phyloP scores from a whole-genome alignment of 495 filamentous ascomycete species.

The Podospora fimiseda region DNA sequence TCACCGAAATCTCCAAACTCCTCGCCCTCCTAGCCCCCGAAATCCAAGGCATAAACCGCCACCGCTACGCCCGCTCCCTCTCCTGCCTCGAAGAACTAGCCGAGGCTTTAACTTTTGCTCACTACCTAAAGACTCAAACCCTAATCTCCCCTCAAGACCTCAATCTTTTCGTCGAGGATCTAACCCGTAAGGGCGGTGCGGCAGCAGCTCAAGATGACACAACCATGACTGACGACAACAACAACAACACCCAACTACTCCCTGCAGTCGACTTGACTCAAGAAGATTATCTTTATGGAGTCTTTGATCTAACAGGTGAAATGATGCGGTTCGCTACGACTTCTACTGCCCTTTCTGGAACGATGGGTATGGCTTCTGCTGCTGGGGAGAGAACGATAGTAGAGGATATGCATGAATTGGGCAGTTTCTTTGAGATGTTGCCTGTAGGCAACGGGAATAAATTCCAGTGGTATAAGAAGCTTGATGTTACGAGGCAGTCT shows the following conservation, averaged over 20 bases:
- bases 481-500: constrained; percentile 76
- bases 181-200: constrained; percentile 19
- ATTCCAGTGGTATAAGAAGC: constrained; percentile 60
- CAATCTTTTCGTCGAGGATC: constrained; percentile 34
- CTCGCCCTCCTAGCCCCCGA: constrained; percentile 64
- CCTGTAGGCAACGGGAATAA: constrained; percentile 42
- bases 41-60: constrained; percentile 67
- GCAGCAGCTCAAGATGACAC: constrained; percentile 15
- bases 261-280: constrained; percentile 56
- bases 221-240: constrained; percentile 20
- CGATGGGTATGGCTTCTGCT: constrained; percentile 34
- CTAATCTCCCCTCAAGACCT: constrained; percentile 63
- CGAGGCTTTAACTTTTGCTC: constrained; percentile 75
- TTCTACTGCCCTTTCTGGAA: constrained; percentile 58
- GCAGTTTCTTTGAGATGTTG: constrained; percentile 66
- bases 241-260: constrained; percentile 15
- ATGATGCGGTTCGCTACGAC: constrained; percentile 94
- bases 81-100: constrained; percentile 87
- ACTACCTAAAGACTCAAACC: constrained; percentile 74
- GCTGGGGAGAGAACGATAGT: constrained; percentile 51
- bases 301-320: constrained; percentile 90
- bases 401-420: constrained; percentile 65
- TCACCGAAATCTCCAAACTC: constrained; percentile 59
- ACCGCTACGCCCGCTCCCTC: constrained; percentile 82
- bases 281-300: constrained; percentile 82